Percentiles rank a stretch among this genome's conserved stretches.
These are phyloP conservation scores for Debaryomyces maramus DNA, from an alignment of 805 yeast genomes.

Conservation along the genomic window DNA sequence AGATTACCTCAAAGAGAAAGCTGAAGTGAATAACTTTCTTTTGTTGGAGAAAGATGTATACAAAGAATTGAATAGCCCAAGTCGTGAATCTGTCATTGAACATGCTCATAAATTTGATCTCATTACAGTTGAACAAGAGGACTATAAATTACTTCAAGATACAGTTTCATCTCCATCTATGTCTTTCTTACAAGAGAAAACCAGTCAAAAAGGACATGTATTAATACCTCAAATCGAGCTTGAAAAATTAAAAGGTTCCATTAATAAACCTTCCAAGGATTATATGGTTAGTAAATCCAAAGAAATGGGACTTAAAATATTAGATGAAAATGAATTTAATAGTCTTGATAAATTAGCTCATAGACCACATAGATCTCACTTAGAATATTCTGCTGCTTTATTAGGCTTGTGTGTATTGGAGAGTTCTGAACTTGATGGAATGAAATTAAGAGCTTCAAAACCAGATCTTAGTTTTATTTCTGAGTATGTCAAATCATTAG, in stretches of 20 bases:
- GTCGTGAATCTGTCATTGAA: neutral
- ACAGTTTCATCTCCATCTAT: conserved; percentile 15
- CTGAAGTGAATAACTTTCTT: conserved; percentile 9
- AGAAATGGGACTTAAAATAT: neutral
- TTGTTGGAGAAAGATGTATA: conserved; percentile 11
- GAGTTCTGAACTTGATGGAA: conserved; percentile 3
- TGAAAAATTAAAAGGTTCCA: conserved; percentile 9
- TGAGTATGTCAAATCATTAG: conserved; percentile 7
- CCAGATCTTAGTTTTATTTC: conserved; percentile 13
- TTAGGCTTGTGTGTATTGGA: conserved; percentile 10
- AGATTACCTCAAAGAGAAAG: conserved; percentile 17
- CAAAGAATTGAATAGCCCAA: conserved; percentile 9
- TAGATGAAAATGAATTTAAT: conserved; percentile 19
- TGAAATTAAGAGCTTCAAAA: conserved; percentile 6
- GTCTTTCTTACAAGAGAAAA: conserved; percentile 23
- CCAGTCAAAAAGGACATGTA: conserved; percentile 15
- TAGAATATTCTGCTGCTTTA: conserved; percentile 2
- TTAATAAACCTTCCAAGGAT: conserved; percentile 1
- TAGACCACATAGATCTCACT: conserved; percentile 9
- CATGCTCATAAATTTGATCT: conserved; percentile 12
- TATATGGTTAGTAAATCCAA: conserved; percentile 16
- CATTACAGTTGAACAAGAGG: conserved; percentile 11
- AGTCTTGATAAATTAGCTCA: conserved; percentile 10
- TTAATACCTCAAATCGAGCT: conserved; percentile 14
- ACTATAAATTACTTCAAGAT: conserved; percentile 10